A percentile compares a stretch with the other conserved stretches of the same genome.
Conservation (phyloP, 345 rosid genomes). For the Eutrema yunnanense region DNA sequence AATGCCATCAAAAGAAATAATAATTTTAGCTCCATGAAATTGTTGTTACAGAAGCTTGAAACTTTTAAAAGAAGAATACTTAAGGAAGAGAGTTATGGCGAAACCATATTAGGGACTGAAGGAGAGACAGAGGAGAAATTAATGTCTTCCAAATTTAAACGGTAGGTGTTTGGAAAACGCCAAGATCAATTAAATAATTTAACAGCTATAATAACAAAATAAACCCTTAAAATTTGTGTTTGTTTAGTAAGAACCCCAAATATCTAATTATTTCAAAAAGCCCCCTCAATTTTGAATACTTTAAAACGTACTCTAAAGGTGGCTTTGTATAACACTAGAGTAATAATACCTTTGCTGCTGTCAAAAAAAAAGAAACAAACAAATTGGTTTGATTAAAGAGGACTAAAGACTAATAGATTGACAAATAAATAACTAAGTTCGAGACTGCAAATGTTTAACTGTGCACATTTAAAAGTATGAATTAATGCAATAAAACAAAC, state of each 20-base stretch:
- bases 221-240: background rate
- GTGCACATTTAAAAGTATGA: too few species aligned
- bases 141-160: background rate
- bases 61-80: background rate
- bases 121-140: background rate
- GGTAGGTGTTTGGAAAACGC: background rate
- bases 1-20: slow-evolving; percentile 27
- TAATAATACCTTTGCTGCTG: too few species aligned
- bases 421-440: too few species aligned
- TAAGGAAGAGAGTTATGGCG: background rate
- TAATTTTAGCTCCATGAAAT: slow-evolving; percentile 25
- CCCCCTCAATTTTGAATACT: background rate
- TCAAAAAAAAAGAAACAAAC: too few species aligned
- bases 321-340: background rate
- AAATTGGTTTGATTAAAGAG: too few species aligned
- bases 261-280: background rate
- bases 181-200: background rate
- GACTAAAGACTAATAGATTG: too few species aligned
- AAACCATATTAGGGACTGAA: background rate
- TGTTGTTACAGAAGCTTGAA: background rate
- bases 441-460: too few species aligned
- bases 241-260: background rate
- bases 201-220: background rate
- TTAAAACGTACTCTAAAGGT: background rate
- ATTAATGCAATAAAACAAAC: too few species aligned